Percentiles rank a stretch among this genome's conserved stretches.
Evolutionary conservation across 371 early-diverging fungal species (phyloP).

Genomic region (Apophysomyces variabilis): DNA sequence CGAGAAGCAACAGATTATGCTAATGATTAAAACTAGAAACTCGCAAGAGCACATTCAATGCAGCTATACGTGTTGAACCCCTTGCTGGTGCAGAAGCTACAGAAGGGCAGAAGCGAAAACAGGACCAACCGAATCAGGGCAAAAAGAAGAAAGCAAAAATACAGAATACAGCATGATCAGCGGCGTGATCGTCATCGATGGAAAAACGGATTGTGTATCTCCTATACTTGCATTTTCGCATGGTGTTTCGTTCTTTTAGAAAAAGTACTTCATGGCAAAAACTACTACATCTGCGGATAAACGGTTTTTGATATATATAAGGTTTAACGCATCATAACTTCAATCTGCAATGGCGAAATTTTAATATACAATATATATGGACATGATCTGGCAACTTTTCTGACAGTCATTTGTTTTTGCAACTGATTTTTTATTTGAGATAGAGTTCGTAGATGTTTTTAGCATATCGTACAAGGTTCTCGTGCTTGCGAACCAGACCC

Average conservation of each 20-base stretch:
- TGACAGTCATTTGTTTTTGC: too few species aligned
- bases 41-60: slow-evolving; percentile 56
- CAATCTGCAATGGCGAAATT: too few species aligned
- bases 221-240: not conserved
- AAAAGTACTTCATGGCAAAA: too few species aligned
- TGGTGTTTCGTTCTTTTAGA: too few species aligned
- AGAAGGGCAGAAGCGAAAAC: slow-evolving; percentile 35
- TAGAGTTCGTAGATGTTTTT: slow-evolving; percentile 43
- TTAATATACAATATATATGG: too few species aligned
- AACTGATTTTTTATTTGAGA: slow-evolving; percentile 20
- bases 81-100: slow-evolving; percentile 23
- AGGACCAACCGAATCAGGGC: slow-evolving; percentile 20
- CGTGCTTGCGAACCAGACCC: slow-evolving; percentile 53
- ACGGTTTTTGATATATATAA: too few species aligned
- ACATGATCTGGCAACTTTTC: too few species aligned
- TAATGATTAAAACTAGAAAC: slow-evolving; percentile 50
- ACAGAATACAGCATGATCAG: slow-evolving; percentile 12
- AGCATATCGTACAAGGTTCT: slow-evolving; percentile 59
- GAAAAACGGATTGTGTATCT: not conserved
- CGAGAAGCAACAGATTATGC: not conserved
- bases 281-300: too few species aligned
- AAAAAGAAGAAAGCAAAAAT: slow-evolving; percentile 23
- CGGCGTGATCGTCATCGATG: not conserved
- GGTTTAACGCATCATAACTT: too few species aligned
- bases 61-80: slow-evolving; percentile 53